Evolutionary conservation across 176 grass and related monocot species (phyloP).

Genomic region (Thalia dealbata): DNA sequence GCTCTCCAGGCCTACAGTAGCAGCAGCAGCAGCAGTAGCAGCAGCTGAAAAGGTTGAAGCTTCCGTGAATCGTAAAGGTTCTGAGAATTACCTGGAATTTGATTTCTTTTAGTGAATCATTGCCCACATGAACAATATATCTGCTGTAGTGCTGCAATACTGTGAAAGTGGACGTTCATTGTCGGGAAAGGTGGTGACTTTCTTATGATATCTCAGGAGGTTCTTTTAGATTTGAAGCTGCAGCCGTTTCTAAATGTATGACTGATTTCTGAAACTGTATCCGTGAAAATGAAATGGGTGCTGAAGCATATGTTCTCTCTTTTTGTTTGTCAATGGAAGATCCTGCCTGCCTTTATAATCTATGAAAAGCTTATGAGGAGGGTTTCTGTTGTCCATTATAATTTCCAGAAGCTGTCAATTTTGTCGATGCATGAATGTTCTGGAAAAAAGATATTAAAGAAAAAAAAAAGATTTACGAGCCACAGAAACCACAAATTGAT

Average conservation of each 20-base stretch:
- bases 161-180: neutral
- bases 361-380: too few relatives aligned
- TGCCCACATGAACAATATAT: neutral
- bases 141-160: neutral
- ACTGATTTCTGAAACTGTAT: neutral
- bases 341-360: too few relatives aligned
- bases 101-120: slow-evolving; percentile 5
- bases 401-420: too few relatives aligned
- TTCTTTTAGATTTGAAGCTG: neutral
- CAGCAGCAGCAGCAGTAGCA: neutral
- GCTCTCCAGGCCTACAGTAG: neutral
- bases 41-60: neutral
- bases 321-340: neutral
- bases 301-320: neutral
- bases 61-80: neutral
- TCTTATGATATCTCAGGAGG: neutral
- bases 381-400: too few relatives aligned
- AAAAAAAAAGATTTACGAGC: too few relatives aligned
- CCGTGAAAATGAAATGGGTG: neutral
- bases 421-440: too few relatives aligned
- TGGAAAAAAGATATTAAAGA: too few relatives aligned
- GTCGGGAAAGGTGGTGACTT: neutral
- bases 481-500: too few relatives aligned
- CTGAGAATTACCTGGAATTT: slow-evolving; percentile 6
- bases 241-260: neutral